Evolutionary conservation across 495 filamentous ascomycete genomes (phyloP).

Genomic region (Pseudomonodictys pantanalensis): DNA sequence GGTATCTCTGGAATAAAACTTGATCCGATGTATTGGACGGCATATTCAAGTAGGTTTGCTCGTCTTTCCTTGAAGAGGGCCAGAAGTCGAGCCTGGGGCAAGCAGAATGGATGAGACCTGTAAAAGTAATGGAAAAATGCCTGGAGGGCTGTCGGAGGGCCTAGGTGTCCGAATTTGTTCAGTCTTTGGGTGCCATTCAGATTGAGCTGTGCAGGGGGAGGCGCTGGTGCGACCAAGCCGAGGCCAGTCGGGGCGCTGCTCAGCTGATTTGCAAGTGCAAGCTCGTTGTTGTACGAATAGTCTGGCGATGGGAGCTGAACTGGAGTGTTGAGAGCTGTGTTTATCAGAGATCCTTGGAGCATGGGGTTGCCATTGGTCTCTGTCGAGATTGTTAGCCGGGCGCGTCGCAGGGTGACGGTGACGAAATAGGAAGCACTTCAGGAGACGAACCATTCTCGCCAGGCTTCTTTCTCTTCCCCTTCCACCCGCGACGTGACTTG

Average conservation of each 20-base stretch:
- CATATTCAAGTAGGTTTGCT: slow-evolving; percentile 52
- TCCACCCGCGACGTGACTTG: slow-evolving; percentile 35
- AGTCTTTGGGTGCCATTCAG: slow-evolving; percentile 23
- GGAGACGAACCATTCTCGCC: slow-evolving; percentile 9
- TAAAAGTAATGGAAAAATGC: slow-evolving; percentile 52
- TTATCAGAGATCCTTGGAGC: slow-evolving; percentile 9
- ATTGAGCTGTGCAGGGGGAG: slow-evolving; percentile 12
- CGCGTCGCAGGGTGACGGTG: too few species aligned
- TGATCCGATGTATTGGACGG: slow-evolving; percentile 69
- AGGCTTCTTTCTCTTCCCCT: slow-evolving; percentile 30
- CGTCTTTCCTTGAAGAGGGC: slow-evolving; percentile 33
- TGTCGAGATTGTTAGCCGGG: slow-evolving; percentile 17
- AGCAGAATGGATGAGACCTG: slow-evolving; percentile 63
- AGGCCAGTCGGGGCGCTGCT: slow-evolving; percentile 9
- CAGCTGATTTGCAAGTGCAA: slow-evolving; percentile 4
- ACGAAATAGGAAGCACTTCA: slow-evolving; percentile 13
- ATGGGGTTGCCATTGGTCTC: slow-evolving; percentile 7
- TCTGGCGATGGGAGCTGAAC: slow-evolving; percentile 20
- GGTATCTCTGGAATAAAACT: slow-evolving; percentile 53
- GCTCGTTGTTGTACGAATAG: slow-evolving; percentile 13
- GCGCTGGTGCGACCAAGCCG: neutral
- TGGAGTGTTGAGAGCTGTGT: neutral
- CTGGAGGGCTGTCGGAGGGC: slow-evolving; percentile 3
- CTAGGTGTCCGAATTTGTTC: slow-evolving; percentile 1
- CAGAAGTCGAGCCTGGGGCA: slow-evolving; percentile 48